These are phyloP conservation scores for Thymus mandschuricus DNA, from an alignment of 257 asterid species.

Conservation along the genomic window DNA sequence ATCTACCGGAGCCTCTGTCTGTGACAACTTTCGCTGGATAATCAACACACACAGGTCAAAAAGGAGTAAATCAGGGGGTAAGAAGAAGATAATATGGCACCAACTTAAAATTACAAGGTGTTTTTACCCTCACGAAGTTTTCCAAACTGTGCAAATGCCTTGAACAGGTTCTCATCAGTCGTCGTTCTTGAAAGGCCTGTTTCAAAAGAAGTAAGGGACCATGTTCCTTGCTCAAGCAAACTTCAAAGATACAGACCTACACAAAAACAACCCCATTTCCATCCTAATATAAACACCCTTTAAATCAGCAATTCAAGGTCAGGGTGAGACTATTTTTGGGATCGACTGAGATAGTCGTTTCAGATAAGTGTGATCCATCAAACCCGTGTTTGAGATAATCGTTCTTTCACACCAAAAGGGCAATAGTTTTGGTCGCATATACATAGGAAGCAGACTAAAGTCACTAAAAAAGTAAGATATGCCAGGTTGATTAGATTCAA, in stretches of 20 bases:
- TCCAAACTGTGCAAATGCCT: constrained; percentile 84
- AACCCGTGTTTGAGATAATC: neutral
- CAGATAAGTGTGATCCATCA: neutral
- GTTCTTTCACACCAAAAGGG: neutral
- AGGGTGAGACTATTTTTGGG: neutral
- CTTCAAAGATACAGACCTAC: neutral
- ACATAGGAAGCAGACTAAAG: too few relatives aligned
- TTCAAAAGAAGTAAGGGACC: neutral
- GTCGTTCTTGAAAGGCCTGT: constrained; percentile 89
- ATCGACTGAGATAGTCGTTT: neutral
- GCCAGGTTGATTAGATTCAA: too few relatives aligned
- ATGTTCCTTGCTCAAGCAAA: neutral
- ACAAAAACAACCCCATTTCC: neutral
- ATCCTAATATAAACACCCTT: neutral
- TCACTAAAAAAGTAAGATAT: too few relatives aligned
- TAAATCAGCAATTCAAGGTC: too few relatives aligned
- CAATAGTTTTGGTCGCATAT: neutral
- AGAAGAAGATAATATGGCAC: neutral
- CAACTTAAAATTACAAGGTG: neutral
- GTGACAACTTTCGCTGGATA: constrained; percentile 75
- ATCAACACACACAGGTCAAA: constrained; percentile 9
- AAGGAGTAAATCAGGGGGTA: constrained; percentile 1
- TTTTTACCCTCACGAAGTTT: constrained; percentile 66
- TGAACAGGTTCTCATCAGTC: constrained; percentile 64
- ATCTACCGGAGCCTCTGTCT: constrained; percentile 81